A percentile compares a stretch with the other conserved stretches of the same genome.
Conservation (phyloP, 169 alveolate genomes). For the Cryptosporidium meleagridis region DNA sequence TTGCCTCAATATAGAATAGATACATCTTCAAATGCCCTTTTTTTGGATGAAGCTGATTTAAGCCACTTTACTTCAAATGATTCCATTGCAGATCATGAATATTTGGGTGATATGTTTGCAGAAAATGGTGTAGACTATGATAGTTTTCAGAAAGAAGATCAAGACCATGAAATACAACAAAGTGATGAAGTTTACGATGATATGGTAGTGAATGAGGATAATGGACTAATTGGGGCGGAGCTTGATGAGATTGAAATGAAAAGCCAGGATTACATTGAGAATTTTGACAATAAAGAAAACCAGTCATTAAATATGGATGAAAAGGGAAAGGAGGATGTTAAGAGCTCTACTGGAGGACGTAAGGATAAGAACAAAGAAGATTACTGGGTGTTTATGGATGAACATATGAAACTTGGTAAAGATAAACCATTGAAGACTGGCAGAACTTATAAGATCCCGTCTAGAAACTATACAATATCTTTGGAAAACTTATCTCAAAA, state of each 20-base stretch:
- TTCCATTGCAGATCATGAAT: not conserved
- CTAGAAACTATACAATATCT: slow-evolving; percentile 35
- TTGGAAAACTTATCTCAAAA: slow-evolving; percentile 16
- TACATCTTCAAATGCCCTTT: slow-evolving; percentile 13
- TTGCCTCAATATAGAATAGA: slow-evolving; percentile 57
- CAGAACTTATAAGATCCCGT: slow-evolving; percentile 42
- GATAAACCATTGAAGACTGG: slow-evolving; percentile 41
- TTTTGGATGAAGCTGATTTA: slow-evolving; percentile 57
- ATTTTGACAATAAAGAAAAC: not conserved
- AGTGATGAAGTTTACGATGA: not conserved
- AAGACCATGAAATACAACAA: not conserved
- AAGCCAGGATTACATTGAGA: not conserved
- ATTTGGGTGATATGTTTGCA: not conserved
- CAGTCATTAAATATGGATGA: not conserved
- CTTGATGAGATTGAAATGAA: not conserved
- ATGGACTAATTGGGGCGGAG: not conserved
- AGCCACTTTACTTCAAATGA: not conserved
- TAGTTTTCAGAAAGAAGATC: not conserved
- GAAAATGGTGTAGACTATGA: not conserved
- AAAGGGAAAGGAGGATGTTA: not conserved
- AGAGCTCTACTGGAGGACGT: not conserved
- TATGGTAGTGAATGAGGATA: not conserved
- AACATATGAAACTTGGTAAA: slow-evolving; percentile 58
- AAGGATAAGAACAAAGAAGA: slow-evolving; percentile 9
- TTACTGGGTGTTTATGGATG: slow-evolving; percentile 46